phyloP scores from a whole-genome alignment of 148 eudicot species.

The Camellia lanceoleosa region DNA sequence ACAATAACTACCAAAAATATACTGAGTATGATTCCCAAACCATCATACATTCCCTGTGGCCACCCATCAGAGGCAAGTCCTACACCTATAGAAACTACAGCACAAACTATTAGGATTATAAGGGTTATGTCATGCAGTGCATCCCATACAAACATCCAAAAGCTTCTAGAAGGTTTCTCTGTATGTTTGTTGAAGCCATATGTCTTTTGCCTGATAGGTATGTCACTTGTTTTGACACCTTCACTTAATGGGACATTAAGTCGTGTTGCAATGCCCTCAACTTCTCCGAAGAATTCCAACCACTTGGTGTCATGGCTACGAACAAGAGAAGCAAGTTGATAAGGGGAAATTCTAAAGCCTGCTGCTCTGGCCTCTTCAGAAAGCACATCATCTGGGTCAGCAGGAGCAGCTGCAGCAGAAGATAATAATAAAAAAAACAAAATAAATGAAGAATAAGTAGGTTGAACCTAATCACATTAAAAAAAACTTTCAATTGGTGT shows the following conservation, averaged over 20 bases:
- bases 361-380: conserved; percentile 18
- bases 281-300: conserved; percentile 17
- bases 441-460: neutral
- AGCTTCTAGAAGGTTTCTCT: conserved; percentile 25
- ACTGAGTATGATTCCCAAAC: conserved; percentile 23
- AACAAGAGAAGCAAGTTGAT: conserved; percentile 17
- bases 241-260: conserved; percentile 16
- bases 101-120: conserved; percentile 21
- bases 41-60: conserved; percentile 27
- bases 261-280: conserved; percentile 16
- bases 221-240: conserved; percentile 11
- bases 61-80: conserved; percentile 29
- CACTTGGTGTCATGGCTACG: conserved; percentile 18
- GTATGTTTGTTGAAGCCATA: conserved; percentile 22
- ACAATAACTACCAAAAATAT: conserved; percentile 26
- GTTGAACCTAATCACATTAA: neutral
- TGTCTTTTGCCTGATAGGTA: conserved; percentile 17
- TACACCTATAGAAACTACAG: conserved; percentile 22
- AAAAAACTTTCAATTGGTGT: neutral
- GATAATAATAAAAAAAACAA: neutral
- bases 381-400: neutral
- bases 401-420: neutral
- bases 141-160: conserved; percentile 18
- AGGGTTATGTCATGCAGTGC: conserved; percentile 13
- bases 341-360: conserved; percentile 20